Evolutionary conservation across 1,284 basidiomycete genomes (phyloP).

Genomic region (Apiotrichum brassicae): DNA sequence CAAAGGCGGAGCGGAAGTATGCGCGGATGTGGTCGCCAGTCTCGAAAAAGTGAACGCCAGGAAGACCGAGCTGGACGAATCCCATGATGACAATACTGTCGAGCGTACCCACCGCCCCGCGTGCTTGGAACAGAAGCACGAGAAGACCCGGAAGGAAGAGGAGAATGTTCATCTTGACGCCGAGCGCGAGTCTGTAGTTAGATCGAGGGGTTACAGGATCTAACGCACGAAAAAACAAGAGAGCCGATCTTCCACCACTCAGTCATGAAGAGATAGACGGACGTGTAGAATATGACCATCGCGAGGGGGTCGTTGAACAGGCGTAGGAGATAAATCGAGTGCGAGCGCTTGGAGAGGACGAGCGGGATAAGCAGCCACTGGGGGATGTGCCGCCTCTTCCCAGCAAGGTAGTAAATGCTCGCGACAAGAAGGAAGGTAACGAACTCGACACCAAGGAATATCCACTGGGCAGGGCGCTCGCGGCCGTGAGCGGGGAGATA

Average conservation of each 20-base stretch:
- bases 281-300: constrained; percentile 53
- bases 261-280: constrained; percentile 51
- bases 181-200: constrained; percentile 64
- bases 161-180: constrained; percentile 92
- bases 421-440: constrained; percentile 59
- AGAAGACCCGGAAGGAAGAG: constrained; percentile 86
- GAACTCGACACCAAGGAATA: constrained; percentile 70
- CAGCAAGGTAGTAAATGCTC: constrained; percentile 60
- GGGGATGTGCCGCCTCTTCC: constrained; percentile 50
- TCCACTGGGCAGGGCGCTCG: constrained; percentile 64
- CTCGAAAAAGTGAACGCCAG: constrained; percentile 61
- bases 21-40: constrained; percentile 30
- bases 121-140: constrained; percentile 67
- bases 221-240: constrained; percentile 50
- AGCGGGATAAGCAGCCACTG: constrained; percentile 74
- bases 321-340: constrained; percentile 86
- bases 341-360: constrained; percentile 81
- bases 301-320: constrained; percentile 95
- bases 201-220: constrained; percentile 27
- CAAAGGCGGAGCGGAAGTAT: constrained; percentile 75
- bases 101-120: constrained; percentile 58
- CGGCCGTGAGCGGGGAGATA: constrained; percentile 49
- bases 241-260: constrained; percentile 51
- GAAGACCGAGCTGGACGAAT: constrained; percentile 54
- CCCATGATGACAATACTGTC: constrained; percentile 55